A percentile compares a stretch with the other conserved stretches of the same genome.
Conservation (phyloP, 305 asterid genomes). For the Striga hermonthica region DNA sequence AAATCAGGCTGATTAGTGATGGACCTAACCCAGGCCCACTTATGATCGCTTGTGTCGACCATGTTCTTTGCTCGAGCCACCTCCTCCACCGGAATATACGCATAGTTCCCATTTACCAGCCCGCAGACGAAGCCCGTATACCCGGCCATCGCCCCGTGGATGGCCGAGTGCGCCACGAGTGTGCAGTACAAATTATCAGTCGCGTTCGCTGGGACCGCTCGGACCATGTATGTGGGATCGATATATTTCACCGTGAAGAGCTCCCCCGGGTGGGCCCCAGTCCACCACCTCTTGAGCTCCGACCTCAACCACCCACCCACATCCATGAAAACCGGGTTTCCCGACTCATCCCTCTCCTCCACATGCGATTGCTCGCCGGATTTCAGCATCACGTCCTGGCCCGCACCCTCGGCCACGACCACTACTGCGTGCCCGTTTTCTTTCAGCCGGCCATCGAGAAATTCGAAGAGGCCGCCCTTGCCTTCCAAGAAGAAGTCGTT, state of each 20-base stretch:
- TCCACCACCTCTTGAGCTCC: constrained; percentile 80
- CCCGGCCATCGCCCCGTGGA: constrained; percentile 86
- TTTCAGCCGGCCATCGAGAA: constrained; percentile 42
- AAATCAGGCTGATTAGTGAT: constrained; percentile 78
- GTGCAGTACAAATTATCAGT: constrained; percentile 72
- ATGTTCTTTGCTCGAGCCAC: constrained; percentile 56
- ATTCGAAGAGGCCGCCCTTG: constrained; percentile 61
- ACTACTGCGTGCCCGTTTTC: constrained; percentile 60
- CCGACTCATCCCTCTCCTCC: constrained; percentile 66
- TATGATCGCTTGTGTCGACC: constrained; percentile 60
- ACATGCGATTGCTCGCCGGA: constrained; percentile 38
- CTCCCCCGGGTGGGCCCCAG: constrained; percentile 52
- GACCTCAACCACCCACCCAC: constrained; percentile 81
- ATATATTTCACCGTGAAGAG: constrained; percentile 66
- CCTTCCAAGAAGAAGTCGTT: constrained; percentile 63
- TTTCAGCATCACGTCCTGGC: constrained; percentile 60
- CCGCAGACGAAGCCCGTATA: constrained; percentile 76
- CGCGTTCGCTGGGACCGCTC: constrained; percentile 71
- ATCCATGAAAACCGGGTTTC: constrained; percentile 66
- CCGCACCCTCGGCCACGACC: constrained; percentile 82
- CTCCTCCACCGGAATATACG: constrained; percentile 72
- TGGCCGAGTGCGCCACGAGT: constrained; percentile 65
- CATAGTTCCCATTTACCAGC: constrained; percentile 67
- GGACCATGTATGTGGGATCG: constrained; percentile 80
- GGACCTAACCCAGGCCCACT: constrained; percentile 91